A percentile compares a stretch with the other conserved stretches of the same genome.
phyloP scores from a whole-genome alignment of 2,329 filamentous ascomycete species.

The Scedosporium boydii region DNA sequence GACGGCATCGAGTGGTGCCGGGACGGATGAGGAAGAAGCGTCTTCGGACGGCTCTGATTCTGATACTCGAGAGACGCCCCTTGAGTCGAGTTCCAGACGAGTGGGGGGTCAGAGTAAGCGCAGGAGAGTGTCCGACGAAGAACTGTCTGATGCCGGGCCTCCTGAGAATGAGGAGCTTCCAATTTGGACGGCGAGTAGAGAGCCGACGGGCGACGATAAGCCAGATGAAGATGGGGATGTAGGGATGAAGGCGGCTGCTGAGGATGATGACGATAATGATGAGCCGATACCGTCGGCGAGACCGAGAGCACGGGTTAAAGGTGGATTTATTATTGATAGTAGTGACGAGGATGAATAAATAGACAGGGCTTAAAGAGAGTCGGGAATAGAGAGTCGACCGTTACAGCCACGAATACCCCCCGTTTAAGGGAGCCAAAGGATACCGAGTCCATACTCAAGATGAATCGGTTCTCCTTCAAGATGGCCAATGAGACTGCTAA shows the following conservation, averaged over 20 bases:
- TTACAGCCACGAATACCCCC: not conserved
- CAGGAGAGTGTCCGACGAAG: constrained; percentile 22
- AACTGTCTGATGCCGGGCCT: constrained; percentile 12
- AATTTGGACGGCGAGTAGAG: constrained; percentile 16
- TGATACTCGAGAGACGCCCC: constrained; percentile 25
- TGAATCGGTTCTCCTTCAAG: too few relatives aligned
- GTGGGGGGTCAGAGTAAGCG: constrained; percentile 23
- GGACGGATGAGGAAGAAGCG: not conserved
- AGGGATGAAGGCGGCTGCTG: constrained; percentile 13
- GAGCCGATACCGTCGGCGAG: constrained; percentile 24
- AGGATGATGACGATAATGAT: constrained; percentile 24
- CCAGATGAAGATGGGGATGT: constrained; percentile 13
- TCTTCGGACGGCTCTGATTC: constrained; percentile 9
- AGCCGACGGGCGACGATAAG: not conserved
- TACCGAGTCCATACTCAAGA: too few relatives aligned
- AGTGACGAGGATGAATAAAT: constrained; percentile 40
- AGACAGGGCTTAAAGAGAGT: not conserved
- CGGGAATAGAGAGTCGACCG: not conserved
- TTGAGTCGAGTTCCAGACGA: constrained; percentile 8
- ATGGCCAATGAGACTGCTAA: too few relatives aligned
- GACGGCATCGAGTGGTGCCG: constrained; percentile 12
- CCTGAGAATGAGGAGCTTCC: constrained; percentile 15
- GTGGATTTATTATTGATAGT: constrained; percentile 49
- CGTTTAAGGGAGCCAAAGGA: too few relatives aligned
- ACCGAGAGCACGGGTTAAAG: constrained; percentile 33